These are phyloP conservation scores for Piper betle DNA, from an alignment of 164 flowering plant genomes.

Conservation along the genomic window DNA sequence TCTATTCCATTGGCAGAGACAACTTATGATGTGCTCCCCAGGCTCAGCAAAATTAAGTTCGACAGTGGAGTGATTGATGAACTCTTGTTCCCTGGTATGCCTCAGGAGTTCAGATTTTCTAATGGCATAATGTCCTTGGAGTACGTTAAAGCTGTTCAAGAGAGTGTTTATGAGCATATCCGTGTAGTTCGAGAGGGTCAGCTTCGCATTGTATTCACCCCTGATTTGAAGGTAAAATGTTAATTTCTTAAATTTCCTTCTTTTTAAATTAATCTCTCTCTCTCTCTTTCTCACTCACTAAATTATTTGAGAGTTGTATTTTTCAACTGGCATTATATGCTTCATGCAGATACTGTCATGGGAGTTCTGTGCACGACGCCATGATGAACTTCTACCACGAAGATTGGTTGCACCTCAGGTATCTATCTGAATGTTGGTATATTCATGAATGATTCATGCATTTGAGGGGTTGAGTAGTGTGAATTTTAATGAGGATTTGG, in stretches of 20 bases:
- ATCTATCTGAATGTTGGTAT: slow-evolving; percentile 1
- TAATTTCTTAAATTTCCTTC: neutral
- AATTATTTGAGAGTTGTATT: neutral
- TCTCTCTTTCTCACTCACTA: neutral
- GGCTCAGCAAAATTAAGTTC: slow-evolving; percentile 88
- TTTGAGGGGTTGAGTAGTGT: too few species aligned
- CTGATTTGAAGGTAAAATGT: slow-evolving; percentile 68
- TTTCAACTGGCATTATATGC: neutral
- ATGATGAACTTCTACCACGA: slow-evolving; percentile 93
- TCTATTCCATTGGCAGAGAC: slow-evolving; percentile 47
- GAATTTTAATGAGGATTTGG: too few species aligned
- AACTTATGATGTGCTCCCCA: slow-evolving; percentile 90
- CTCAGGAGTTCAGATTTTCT: slow-evolving; percentile 61
- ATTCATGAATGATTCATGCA: too few species aligned
- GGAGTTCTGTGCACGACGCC: slow-evolving; percentile 95
- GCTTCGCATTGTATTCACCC: slow-evolving; percentile 74
- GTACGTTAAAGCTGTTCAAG: slow-evolving; percentile 90
- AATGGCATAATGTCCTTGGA: slow-evolving; percentile 89
- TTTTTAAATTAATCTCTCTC: neutral
- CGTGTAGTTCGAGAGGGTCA: slow-evolving; percentile 95
- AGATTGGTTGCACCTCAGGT: slow-evolving; percentile 90
- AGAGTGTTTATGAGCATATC: slow-evolving; percentile 90
- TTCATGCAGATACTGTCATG: slow-evolving; percentile 66
- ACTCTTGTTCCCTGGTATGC: slow-evolving; percentile 80
- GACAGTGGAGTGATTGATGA: slow-evolving; percentile 92